phyloP scores from a whole-genome alignment of 2,329 filamentous ascomycete species.

The Hirsutella rhossiliensis region DNA sequence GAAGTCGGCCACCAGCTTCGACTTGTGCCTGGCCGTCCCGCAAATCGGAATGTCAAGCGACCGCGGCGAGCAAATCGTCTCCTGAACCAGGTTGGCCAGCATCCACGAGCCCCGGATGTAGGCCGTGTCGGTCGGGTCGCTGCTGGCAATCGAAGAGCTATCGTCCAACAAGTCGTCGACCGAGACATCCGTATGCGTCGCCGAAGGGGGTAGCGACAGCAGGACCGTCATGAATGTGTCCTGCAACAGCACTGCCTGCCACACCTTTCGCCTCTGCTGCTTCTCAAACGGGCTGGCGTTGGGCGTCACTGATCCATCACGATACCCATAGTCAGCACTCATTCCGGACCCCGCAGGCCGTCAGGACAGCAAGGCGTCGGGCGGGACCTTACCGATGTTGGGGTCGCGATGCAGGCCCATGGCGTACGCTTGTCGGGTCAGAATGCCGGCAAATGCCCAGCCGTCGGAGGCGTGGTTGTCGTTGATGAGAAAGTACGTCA shows the following conservation, averaged over 20 bases:
- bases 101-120: slow-evolving; percentile 72
- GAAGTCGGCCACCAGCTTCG: slow-evolving; percentile 58
- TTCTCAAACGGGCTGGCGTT: slow-evolving; percentile 59
- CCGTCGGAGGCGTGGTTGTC: slow-evolving; percentile 76
- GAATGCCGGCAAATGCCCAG: slow-evolving; percentile 69
- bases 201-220: slow-evolving; percentile 63
- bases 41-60: slow-evolving; percentile 64
- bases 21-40: slow-evolving; percentile 54
- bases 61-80: slow-evolving; percentile 62
- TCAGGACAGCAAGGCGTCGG: not conserved
- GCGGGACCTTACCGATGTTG: slow-evolving; percentile 42
- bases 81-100: slow-evolving; percentile 65
- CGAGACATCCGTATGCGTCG: slow-evolving; percentile 67
- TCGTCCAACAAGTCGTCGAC: slow-evolving; percentile 64
- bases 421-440: slow-evolving; percentile 68
- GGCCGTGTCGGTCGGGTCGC: slow-evolving; percentile 52
- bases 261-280: slow-evolving; percentile 66
- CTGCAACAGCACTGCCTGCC: slow-evolving; percentile 71
- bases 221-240: slow-evolving; percentile 74
- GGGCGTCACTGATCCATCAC: slow-evolving; percentile 38
- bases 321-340: not conserved
- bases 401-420: slow-evolving; percentile 74
- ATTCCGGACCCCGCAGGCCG: not conserved
- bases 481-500: slow-evolving; percentile 75
- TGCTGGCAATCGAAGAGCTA: slow-evolving; percentile 40